A percentile compares a stretch with the other conserved stretches of the same genome.
Evolutionary conservation across 164 flowering plant species (phyloP).

Genomic region (Piper longum): DNA sequence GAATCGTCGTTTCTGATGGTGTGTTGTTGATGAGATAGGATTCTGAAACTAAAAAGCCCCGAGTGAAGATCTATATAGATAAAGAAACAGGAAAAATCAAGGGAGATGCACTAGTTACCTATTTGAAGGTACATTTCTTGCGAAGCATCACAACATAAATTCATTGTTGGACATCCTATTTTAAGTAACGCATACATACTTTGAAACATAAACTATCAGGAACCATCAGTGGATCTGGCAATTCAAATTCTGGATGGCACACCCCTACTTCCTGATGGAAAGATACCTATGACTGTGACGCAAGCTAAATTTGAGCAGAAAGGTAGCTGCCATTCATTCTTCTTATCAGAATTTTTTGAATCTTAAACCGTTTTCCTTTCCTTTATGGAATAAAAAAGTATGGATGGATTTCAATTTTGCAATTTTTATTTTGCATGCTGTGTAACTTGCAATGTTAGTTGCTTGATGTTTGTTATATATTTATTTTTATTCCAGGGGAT

Average conservation of each 20-base stretch:
- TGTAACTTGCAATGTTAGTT: no score
- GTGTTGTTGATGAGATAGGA: constrained; percentile 31
- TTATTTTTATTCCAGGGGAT: constrained; percentile 38
- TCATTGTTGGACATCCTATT: not conserved
- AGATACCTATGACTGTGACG: constrained; percentile 60
- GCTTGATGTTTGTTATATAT: not conserved
- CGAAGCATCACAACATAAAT: no score
- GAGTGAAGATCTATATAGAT: constrained; percentile 84
- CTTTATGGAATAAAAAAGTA: no score
- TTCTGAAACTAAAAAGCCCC: constrained; percentile 84
- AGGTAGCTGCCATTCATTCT: constrained; percentile 28
- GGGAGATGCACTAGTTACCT: constrained; percentile 91
- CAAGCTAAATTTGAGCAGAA: constrained; percentile 95
- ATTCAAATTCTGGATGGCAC: constrained; percentile 78
- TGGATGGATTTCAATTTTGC: not conserved
- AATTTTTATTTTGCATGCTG: not conserved
- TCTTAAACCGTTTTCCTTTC: not conserved
- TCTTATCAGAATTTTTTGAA: no score
- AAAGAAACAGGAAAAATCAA: constrained; percentile 76
- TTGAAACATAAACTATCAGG: constrained; percentile 24
- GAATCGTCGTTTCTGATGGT: not conserved
- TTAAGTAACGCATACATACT: not conserved
- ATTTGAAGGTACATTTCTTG: constrained; percentile 52
- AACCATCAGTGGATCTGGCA: constrained; percentile 86
- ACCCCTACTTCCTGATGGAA: constrained; percentile 70